These are phyloP conservation scores for Termitomyces sp. DNA, from an alignment of 768 basidiomycete species.

Conservation along the genomic window DNA sequence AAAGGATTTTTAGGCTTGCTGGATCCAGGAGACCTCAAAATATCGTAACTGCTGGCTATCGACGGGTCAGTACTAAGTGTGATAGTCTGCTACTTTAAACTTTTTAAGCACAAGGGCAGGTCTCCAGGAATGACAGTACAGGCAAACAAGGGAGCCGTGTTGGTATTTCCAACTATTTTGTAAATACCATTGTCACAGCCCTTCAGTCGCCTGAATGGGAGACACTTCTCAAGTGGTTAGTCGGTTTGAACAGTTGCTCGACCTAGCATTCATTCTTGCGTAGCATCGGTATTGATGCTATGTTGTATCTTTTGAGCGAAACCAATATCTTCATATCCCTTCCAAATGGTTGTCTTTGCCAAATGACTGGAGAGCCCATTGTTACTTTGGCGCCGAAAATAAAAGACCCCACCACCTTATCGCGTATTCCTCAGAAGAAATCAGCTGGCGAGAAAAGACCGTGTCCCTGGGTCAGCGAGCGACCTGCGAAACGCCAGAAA, in stretches of 20 bases:
- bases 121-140: slow-evolving; percentile 26
- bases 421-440: neutral
- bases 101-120: slow-evolving; percentile 15
- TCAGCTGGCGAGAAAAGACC: slow-evolving; percentile 9
- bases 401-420: neutral
- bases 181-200: slow-evolving; percentile 72
- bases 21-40: slow-evolving; percentile 37
- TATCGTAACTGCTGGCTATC: slow-evolving; percentile 63
- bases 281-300: slow-evolving; percentile 73
- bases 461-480: slow-evolving; percentile 13
- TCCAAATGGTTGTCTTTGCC: slow-evolving; percentile 80
- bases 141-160: slow-evolving; percentile 34
- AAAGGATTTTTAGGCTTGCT: slow-evolving; percentile 35
- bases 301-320: slow-evolving; percentile 73
- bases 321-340: slow-evolving; percentile 72
- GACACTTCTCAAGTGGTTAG: slow-evolving; percentile 52
- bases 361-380: slow-evolving; percentile 72
- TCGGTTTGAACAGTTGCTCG: neutral
- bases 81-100: neutral
- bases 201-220: slow-evolving; percentile 67
- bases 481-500: slow-evolving; percentile 25
- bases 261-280: neutral
- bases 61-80: slow-evolving; percentile 36
- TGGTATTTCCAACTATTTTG: slow-evolving; percentile 51
- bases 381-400: slow-evolving; percentile 20